phyloP scores from a whole-genome alignment of 1,139 yeast species.

The Geotrichum candidum region DNA sequence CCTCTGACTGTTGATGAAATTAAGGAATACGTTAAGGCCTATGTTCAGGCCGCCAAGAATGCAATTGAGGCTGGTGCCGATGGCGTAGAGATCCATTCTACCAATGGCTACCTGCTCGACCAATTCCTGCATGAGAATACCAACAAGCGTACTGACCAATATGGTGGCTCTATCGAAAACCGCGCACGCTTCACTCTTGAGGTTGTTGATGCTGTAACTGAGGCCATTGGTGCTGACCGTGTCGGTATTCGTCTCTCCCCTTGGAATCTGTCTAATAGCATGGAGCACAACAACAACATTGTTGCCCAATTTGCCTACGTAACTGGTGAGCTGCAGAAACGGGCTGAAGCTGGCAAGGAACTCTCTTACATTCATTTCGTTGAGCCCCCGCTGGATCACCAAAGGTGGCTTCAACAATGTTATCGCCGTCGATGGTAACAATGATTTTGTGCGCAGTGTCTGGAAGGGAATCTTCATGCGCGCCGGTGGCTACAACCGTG shows the following conservation, averaged over 20 bases:
- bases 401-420: conserved; percentile 3
- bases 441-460: conserved; percentile 18
- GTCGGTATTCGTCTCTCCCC: conserved; percentile 60
- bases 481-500: conserved; percentile 37
- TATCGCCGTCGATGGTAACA: conserved; percentile 2
- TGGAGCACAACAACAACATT: not conserved
- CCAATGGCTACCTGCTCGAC: conserved; percentile 63
- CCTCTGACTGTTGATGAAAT: conserved; percentile 44
- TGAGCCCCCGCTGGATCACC: conserved; percentile 39
- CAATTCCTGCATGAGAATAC: conserved; percentile 48
- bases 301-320: conserved; percentile 29
- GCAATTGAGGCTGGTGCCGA: conserved; percentile 62
- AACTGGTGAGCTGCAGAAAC: conserved; percentile 29
- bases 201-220: conserved; percentile 46
- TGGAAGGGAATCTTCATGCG: conserved; percentile 40
- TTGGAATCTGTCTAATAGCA: conserved; percentile 37
- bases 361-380: conserved; percentile 51
- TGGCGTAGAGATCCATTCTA: conserved; percentile 61
- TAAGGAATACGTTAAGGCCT: conserved; percentile 37
- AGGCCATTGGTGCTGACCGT: conserved; percentile 45
- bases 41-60: conserved; percentile 42
- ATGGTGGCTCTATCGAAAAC: conserved; percentile 64
- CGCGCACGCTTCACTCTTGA: conserved; percentile 54
- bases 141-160: conserved; percentile 59
- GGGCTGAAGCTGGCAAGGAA: conserved; percentile 34